These are phyloP conservation scores for Suhomyces terraborum DNA, from an alignment of 1,139 yeast species.

Conservation along the genomic window DNA sequence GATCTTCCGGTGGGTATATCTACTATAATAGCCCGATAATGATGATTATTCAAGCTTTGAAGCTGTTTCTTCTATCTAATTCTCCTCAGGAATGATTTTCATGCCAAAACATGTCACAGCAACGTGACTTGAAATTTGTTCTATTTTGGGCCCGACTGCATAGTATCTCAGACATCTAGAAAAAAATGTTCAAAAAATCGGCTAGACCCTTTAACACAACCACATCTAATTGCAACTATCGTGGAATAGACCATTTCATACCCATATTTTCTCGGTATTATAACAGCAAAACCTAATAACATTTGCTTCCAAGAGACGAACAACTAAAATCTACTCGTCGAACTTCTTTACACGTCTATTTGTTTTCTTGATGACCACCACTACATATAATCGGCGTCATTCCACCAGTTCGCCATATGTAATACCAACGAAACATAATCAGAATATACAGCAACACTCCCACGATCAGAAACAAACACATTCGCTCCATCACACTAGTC, in stretches of 20 bases:
- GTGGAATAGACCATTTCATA: not conserved
- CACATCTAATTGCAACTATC: not conserved
- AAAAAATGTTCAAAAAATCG: slow-evolving; percentile 8
- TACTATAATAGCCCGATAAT: not conserved
- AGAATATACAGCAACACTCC: slow-evolving; percentile 9
- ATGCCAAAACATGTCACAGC: not conserved
- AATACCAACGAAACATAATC: slow-evolving; percentile 34
- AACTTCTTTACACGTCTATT: not conserved
- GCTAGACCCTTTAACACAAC: slow-evolving; percentile 5
- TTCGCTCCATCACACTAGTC: slow-evolving; percentile 14
- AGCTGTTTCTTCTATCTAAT: not conserved
- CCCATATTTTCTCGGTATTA: not conserved
- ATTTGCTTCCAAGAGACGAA: not conserved
- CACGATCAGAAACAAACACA: slow-evolving; percentile 10
- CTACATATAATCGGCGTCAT: slow-evolving; percentile 31
- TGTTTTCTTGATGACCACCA: slow-evolving; percentile 12
- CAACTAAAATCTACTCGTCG: not conserved
- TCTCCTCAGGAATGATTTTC: not conserved
- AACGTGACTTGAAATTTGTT: slow-evolving; percentile 1
- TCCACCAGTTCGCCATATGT: slow-evolving; percentile 38
- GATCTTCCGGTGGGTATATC: not conserved
- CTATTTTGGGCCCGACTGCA: slow-evolving; percentile 7
- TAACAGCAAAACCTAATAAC: not conserved
- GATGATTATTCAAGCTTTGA: not conserved
- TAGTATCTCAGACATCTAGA: slow-evolving; percentile 5